A percentile compares a stretch with the other conserved stretches of the same genome.
Evolutionary conservation across 371 early-diverging fungal genomes (phyloP).

Genomic region (Syncephalastrum monosporum): DNA sequence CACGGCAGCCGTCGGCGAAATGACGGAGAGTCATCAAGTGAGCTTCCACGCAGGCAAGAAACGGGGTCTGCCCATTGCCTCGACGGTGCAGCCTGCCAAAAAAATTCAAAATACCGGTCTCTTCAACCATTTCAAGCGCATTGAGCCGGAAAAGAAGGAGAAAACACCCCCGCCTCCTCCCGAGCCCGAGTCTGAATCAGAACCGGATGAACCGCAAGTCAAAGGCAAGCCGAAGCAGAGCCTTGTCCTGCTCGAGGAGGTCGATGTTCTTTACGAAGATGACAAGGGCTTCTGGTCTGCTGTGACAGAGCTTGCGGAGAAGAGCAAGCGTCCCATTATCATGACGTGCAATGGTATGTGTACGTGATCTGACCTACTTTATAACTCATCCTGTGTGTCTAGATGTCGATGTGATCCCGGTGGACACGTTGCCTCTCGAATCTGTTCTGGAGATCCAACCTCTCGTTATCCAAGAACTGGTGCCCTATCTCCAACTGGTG

Average conservation of each 20-base stretch:
- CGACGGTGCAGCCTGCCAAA: too few relatives aligned
- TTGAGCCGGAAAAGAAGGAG: constrained; percentile 6
- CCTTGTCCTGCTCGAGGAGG: constrained; percentile 80
- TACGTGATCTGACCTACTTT: neutral
- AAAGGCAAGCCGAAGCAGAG: constrained; percentile 39
- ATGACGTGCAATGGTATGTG: constrained; percentile 76
- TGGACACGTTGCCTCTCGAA: constrained; percentile 25
- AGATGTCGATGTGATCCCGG: constrained; percentile 29
- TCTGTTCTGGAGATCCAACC: constrained; percentile 15
- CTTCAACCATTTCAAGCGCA: neutral
- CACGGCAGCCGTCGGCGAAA: constrained; percentile 63
- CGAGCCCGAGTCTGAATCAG: too few relatives aligned
- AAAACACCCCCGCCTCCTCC: too few relatives aligned
- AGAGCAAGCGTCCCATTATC: constrained; percentile 78
- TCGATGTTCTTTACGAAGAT: constrained; percentile 79
- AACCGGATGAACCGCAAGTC: neutral
- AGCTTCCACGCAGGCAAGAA: constrained; percentile 15
- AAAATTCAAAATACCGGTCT: neutral
- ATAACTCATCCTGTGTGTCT: too few relatives aligned
- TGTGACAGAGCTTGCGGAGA: constrained; percentile 64
- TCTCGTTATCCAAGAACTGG: constrained; percentile 16
- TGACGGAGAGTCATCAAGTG: constrained; percentile 71
- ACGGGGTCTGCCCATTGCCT: too few relatives aligned
- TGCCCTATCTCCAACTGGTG: constrained; percentile 41
- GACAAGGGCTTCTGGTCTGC: constrained; percentile 83